phyloP scores from a whole-genome alignment of 352 stramenopile genomes.

The Phytophthora quininea region DNA sequence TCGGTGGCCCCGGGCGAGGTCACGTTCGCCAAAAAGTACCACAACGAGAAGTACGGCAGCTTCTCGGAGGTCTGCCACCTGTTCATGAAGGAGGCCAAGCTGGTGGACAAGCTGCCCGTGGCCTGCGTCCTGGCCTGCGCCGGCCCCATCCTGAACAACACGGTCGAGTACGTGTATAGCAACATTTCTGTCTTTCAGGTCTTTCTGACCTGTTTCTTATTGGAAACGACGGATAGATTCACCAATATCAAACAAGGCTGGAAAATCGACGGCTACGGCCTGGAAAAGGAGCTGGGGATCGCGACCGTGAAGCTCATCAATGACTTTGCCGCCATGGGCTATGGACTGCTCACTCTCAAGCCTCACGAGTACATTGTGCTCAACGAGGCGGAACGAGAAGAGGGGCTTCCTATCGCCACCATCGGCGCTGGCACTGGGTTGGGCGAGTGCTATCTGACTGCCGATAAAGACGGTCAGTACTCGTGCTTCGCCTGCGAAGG shows the following conservation, averaged over 20 bases:
- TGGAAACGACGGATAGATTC: slow-evolving; percentile 49
- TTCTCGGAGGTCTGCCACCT: slow-evolving; percentile 91
- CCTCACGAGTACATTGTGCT: slow-evolving; percentile 91
- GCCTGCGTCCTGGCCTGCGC: slow-evolving; percentile 82
- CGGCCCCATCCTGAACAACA: slow-evolving; percentile 84
- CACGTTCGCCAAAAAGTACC: slow-evolving; percentile 88
- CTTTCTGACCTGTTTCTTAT: no score
- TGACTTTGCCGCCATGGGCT: slow-evolving; percentile 97
- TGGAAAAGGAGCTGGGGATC: slow-evolving; percentile 87
- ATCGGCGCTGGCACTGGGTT: slow-evolving; percentile 97
- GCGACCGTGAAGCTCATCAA: slow-evolving; percentile 93
- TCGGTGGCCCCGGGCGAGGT: slow-evolving; percentile 82
- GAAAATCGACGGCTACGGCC: slow-evolving; percentile 85
- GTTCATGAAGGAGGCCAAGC: slow-evolving; percentile 93
- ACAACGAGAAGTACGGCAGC: slow-evolving; percentile 81
- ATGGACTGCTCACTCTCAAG: slow-evolving; percentile 96
- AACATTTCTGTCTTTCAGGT: no score
- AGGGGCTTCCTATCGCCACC: slow-evolving; percentile 92
- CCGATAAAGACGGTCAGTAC: slow-evolving; percentile 84
- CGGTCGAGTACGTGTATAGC: slow-evolving; percentile 56
- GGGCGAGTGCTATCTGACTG: slow-evolving; percentile 96
- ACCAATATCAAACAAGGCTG: slow-evolving; percentile 94
- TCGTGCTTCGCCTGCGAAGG: slow-evolving; percentile 94
- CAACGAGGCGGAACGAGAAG: slow-evolving; percentile 75
- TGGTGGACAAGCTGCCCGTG: slow-evolving; percentile 63